These are phyloP conservation scores for Xylaria sp. DNA, from an alignment of 2,329 filamentous ascomycete genomes.

Conservation along the genomic window DNA sequence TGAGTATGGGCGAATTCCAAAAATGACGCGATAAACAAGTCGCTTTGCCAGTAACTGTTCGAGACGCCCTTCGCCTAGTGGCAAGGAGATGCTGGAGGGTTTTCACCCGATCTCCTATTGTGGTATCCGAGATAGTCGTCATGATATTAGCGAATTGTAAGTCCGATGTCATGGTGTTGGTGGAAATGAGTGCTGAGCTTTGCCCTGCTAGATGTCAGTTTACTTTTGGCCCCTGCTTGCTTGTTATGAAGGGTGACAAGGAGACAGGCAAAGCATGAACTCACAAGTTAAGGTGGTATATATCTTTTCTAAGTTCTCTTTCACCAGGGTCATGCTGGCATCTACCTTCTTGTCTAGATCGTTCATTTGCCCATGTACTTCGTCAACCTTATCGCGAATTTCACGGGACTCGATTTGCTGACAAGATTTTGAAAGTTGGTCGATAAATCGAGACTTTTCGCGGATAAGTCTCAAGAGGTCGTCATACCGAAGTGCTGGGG, in stretches of 20 bases:
- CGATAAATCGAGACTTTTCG: not conserved
- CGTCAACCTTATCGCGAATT: not conserved
- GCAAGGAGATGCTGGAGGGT: not conserved
- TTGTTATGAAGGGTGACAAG: too few species aligned
- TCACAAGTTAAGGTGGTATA: not conserved
- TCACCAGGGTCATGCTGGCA: not conserved
- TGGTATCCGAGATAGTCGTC: not conserved
- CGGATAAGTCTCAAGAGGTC: not conserved
- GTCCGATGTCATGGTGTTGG: not conserved
- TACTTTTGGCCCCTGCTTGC: too few species aligned
- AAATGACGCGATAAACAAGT: not conserved
- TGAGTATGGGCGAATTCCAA: slow-evolving; percentile 7
- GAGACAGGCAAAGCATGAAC: not conserved
- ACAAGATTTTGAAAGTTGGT: not conserved
- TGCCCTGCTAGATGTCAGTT: not conserved
- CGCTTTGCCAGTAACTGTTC: too few species aligned
- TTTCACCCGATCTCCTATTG: slow-evolving; percentile 3
- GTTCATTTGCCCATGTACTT: not conserved
- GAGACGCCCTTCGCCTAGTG: not conserved
- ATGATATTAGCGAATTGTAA: slow-evolving; percentile 5
- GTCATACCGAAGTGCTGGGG: slow-evolving; percentile 1
- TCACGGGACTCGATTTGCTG: slow-evolving; percentile 3
- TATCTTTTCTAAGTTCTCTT: not conserved
- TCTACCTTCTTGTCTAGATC: not conserved
- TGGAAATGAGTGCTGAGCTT: not conserved